These are phyloP conservation scores for Colletotrichum tamarilloi DNA, from an alignment of 2,329 filamentous ascomycete genomes.

Conservation along the genomic window DNA sequence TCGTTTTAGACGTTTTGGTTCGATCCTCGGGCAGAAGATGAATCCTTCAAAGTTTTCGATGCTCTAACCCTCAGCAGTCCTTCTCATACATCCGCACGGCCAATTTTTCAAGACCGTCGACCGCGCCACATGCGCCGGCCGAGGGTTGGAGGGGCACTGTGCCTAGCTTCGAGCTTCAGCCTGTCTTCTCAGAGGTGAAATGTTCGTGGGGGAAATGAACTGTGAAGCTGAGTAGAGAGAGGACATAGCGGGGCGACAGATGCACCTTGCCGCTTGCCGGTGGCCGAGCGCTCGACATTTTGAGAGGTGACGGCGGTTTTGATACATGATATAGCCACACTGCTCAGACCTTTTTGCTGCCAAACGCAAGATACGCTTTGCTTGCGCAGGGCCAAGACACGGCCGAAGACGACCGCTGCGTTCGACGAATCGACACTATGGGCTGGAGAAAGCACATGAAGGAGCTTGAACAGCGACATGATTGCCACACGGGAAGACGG, in stretches of 20 bases:
- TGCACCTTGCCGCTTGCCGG: constrained; percentile 17
- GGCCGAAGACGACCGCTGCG: constrained; percentile 18
- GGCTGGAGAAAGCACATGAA: neutral
- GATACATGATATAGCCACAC: constrained; percentile 30
- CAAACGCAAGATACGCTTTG: constrained; percentile 35
- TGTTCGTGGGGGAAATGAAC: neutral
- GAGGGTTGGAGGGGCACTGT: constrained; percentile 1
- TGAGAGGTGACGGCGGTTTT: neutral
- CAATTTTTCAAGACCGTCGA: constrained; percentile 9
- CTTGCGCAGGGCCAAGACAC: constrained; percentile 33
- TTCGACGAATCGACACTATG: neutral
- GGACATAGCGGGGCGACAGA: constrained; percentile 21
- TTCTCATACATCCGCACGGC: constrained; percentile 30
- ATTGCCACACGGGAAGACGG: neutral
- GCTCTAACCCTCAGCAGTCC: neutral
- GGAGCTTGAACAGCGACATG: neutral
- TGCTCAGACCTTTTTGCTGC: constrained; percentile 30
- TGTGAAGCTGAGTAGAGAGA: no score
- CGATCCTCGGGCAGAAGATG: constrained; percentile 33
- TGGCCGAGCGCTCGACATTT: constrained; percentile 15
- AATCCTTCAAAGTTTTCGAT: constrained; percentile 21
- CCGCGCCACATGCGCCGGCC: constrained; percentile 15
- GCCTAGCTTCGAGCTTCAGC: neutral
- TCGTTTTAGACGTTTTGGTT: constrained; percentile 24
- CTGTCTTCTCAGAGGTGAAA: neutral